phyloP scores from a whole-genome alignment of 306 rosid species.

The Lathyrus oleraceus region DNA sequence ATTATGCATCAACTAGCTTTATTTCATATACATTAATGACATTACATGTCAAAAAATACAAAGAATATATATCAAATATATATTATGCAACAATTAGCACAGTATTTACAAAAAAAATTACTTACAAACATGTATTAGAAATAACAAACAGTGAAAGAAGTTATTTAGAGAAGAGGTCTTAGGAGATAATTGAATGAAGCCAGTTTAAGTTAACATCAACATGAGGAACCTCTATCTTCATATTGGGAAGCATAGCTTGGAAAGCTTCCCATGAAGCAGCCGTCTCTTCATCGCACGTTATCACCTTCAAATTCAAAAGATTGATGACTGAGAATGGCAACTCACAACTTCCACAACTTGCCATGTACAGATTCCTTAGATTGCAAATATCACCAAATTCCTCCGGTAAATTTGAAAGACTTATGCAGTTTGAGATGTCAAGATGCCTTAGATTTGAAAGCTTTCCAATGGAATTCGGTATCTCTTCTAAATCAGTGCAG shows the following conservation, averaged over 20 bases:
- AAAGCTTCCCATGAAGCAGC: slow-evolving; percentile 46
- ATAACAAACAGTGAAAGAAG: no score
- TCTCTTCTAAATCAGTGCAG: slow-evolving; percentile 47
- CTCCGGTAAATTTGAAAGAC: slow-evolving; percentile 48
- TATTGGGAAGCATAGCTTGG: slow-evolving; percentile 32
- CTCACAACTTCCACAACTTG: slow-evolving; percentile 43
- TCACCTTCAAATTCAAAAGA: slow-evolving; percentile 43
- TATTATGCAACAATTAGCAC: no score
- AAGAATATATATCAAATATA: no score
- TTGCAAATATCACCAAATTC: slow-evolving; percentile 46
- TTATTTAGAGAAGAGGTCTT: background rate
- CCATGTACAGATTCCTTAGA: slow-evolving; percentile 50
- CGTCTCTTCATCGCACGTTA: slow-evolving; percentile 62
- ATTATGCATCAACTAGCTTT: no score
- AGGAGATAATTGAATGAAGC: slow-evolving; percentile 43
- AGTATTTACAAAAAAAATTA: no score
- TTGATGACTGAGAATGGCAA: slow-evolving; percentile 48
- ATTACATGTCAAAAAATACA: no score
- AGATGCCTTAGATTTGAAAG: slow-evolving; percentile 41
- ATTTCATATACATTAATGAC: no score
- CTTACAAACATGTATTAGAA: no score
- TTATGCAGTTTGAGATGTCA: slow-evolving; percentile 63
- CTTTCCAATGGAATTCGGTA: slow-evolving; percentile 45
- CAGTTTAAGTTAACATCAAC: slow-evolving; percentile 57
- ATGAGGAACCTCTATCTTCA: slow-evolving; percentile 39